A percentile compares a stretch with the other conserved stretches of the same genome.
Evolutionary conservation across 192 early-diverging fungal genomes (phyloP).

Genomic region (Borealophlyctis nickersoniae): DNA sequence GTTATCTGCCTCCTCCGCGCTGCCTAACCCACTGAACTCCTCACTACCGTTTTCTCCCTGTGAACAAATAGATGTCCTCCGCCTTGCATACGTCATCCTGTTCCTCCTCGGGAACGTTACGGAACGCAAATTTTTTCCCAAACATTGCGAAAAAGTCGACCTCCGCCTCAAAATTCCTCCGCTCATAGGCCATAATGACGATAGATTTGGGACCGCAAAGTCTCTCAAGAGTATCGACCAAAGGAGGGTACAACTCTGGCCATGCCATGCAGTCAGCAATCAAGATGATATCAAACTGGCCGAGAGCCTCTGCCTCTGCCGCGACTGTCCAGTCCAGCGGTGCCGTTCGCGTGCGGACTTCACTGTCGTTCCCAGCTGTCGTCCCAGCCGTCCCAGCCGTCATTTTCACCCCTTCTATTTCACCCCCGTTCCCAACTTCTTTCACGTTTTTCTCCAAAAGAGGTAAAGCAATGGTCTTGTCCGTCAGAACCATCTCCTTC

Average conservation of each 20-base stretch:
- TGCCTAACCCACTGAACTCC: not conserved
- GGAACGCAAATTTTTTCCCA: constrained; percentile 35
- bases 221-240: constrained; percentile 26
- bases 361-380: too few relatives aligned
- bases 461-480: constrained; percentile 41
- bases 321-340: not conserved
- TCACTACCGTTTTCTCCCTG: constrained; percentile 22
- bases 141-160: constrained; percentile 35
- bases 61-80: constrained; percentile 44
- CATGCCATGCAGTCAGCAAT: constrained; percentile 33
- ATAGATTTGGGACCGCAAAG: constrained; percentile 18
- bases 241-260: constrained; percentile 22
- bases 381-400: too few relatives aligned
- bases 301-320: constrained; percentile 10
- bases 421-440: constrained; percentile 4
- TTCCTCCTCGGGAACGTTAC: constrained; percentile 27
- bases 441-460: constrained; percentile 37
- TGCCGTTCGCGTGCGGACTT: constrained; percentile 4
- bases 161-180: constrained; percentile 41
- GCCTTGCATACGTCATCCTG: constrained; percentile 30
- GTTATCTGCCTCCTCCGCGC: not conserved
- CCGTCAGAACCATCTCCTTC: constrained; percentile 44
- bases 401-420: too few relatives aligned
- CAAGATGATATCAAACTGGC: constrained; percentile 1
- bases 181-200: constrained; percentile 37